Evolutionary conservation across 148 eudicot species (phyloP), one percentile per base, ranked within the genome.

Genomic region (Cornus suecica): DNA sequence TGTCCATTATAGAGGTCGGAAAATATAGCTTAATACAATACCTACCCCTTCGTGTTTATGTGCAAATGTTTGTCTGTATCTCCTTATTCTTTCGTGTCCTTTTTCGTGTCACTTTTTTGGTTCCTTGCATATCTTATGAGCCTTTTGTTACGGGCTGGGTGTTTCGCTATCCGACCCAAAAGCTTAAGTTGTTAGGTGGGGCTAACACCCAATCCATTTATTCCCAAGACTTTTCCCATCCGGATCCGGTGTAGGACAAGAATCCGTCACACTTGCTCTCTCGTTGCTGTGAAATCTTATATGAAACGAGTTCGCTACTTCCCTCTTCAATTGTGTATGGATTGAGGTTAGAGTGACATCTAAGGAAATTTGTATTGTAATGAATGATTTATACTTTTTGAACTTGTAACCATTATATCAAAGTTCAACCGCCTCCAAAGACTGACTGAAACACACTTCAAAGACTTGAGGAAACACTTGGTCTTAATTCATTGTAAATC

Each of bases 231-330:
- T n/a, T n/a, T n/a, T n/a, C n/a, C n/a, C n/a, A n/a, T n/a, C n/a
- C n/a, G n/a, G n/a, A n/a, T n/a, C n/a, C n/a, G n/a, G n/a, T n/a
- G n/a, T n/a, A n/a, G n/a, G n/a, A n/a, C n/a, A n/a, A n/a, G n/a
- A n/a, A n/a, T n/a, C n/a, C n/a, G n/a, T n/a, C n/a, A n/a, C n/a
- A n/a, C n/a, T n/a, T 58, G 20, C 30, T 28, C 54, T 16, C 13
- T 13, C 27, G 27, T 14, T 70, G 58, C 31, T 27, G 61, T 70
- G 28, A 70, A 48, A 51, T 61, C 29, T 70, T 61, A 70, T 48
- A 13, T 48, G 54, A 70, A 54, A 4, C 56, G 54, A 71, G 65
- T 54, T n/a, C 52, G 64, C 28, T 64, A 62, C 18, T 54, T 54
- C 20, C 20, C 54, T 3, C 15, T 48, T 48, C 0, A 14, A 48